Evolutionary conservation across 192 early-diverging fungal species (phyloP), one percentile per base, ranked within the genome.

Genomic region (Backusella mclennaniae): DNA sequence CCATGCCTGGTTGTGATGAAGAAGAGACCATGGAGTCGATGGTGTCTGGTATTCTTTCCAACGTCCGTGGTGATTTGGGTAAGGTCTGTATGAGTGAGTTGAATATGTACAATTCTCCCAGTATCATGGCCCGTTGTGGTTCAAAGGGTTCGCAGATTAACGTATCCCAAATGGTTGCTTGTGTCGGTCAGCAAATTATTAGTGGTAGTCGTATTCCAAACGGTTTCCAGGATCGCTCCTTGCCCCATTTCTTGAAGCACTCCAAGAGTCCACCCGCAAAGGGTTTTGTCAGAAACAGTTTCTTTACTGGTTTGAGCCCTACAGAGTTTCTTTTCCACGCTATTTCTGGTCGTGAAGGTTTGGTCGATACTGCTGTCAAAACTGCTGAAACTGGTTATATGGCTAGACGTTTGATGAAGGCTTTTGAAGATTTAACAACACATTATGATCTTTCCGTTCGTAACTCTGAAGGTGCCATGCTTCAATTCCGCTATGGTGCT

Each of bases 171-270:
- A 99, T 99, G 98, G 95, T 99, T 79, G 97, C 97, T 74, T 97
- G 96, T 92, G 98, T 99, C 74, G 98, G 97, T 76, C 98, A 99
- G 86, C 98, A 99, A 81, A 99, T 98, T 92, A 96, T 99, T 82
- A 95, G 92, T 81, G 95, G 95, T 67, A 93, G 85, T 73, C 96
- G 98, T 90, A 95, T 99, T 80, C 94, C 94, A 15, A 90, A 98
- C 82, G 98, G 98, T 66, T 99, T 99, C 81, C 93, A 93, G 49
- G 97, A 99, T 84, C 92, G 98, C 70, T 95, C 96, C 1, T 82
- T 99, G 77, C 98, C 98, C 17, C 96, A 97, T 85, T 99, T 99
- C 84, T 89, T 94, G 49, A 98, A 97, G 82, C 89, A 95, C 75
- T 97, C 97, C 68, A 95, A 94, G 71, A 90, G 86, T 17, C 97